A percentile compares a stretch with the other conserved stretches of the same genome.
Evolutionary conservation across 176 grass and related monocot species (phyloP).

Genomic region (Aegilops tauschii): DNA sequence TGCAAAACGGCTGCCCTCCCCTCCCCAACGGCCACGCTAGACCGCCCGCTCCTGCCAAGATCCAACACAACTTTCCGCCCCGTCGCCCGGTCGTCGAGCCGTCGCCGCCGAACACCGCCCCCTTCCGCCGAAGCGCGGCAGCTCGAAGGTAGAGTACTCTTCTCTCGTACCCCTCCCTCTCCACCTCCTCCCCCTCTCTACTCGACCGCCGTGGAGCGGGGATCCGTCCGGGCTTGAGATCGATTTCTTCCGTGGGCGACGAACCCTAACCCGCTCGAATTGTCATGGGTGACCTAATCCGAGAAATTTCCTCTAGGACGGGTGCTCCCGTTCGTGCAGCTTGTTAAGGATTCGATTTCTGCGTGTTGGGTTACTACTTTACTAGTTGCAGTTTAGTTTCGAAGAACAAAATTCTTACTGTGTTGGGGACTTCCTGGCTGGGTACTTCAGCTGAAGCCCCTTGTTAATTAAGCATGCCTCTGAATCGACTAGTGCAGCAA

Average conservation of each 20-base stretch:
- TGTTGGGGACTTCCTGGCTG: neutral
- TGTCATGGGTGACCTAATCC: neutral
- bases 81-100: neutral
- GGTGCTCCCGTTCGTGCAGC: neutral
- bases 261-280: slow-evolving; percentile 1
- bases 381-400: neutral
- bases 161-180: neutral
- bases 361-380: neutral
- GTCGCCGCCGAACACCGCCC: neutral
- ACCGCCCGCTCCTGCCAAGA: neutral
- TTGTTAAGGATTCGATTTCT: neutral
- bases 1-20: neutral
- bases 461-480: neutral
- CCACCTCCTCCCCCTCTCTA: neutral
- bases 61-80: neutral
- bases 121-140: neutral
- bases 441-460: neutral
- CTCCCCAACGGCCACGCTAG: neutral
- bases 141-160: neutral
- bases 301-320: neutral
- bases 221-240: neutral
- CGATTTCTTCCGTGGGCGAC: neutral
- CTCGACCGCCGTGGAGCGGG: neutral
- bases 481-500: neutral
- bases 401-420: neutral